Evolutionary conservation across 1,139 yeast species (phyloP).

Genomic region (Yamadazyma pseudoaaseri): DNA sequence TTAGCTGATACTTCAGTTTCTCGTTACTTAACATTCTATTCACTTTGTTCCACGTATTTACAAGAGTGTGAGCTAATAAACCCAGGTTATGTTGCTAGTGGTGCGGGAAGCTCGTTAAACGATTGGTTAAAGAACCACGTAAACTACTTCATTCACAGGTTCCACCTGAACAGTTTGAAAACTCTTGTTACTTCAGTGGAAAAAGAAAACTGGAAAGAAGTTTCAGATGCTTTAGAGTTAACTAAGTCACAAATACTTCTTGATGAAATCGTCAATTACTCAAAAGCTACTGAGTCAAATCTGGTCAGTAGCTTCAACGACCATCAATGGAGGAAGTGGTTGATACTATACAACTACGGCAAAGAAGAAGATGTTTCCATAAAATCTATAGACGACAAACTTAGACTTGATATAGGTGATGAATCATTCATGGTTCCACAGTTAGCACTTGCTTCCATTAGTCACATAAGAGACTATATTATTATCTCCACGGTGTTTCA

Average conservation of each 20-base stretch:
- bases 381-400: conserved; percentile 10
- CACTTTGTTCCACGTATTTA: conserved; percentile 66
- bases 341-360: conserved; percentile 26
- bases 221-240: conserved; percentile 26
- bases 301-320: conserved; percentile 25
- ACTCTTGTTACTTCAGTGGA: conserved; percentile 53
- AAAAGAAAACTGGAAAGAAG: conserved; percentile 79
- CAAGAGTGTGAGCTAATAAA: conserved; percentile 83
- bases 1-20: conserved; percentile 55
- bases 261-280: conserved; percentile 54
- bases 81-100: conserved; percentile 64
- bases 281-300: conserved; percentile 40
- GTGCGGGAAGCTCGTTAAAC: conserved; percentile 50
- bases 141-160: conserved; percentile 55
- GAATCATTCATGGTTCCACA: conserved; percentile 45
- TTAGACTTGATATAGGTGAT: conserved; percentile 37
- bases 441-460: conserved; percentile 34
- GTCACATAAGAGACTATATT: conserved; percentile 46
- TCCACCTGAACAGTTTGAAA: conserved; percentile 52
- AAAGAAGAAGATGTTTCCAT: conserved; percentile 8
- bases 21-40: conserved; percentile 64
- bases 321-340: conserved; percentile 46
- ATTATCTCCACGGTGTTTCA: conserved; percentile 51
- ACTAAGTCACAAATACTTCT: conserved; percentile 48
- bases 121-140: conserved; percentile 70